Conservation (phyloP, 768 basidiomycete species). For the Phlebiopsis flavidoalba region DNA sequence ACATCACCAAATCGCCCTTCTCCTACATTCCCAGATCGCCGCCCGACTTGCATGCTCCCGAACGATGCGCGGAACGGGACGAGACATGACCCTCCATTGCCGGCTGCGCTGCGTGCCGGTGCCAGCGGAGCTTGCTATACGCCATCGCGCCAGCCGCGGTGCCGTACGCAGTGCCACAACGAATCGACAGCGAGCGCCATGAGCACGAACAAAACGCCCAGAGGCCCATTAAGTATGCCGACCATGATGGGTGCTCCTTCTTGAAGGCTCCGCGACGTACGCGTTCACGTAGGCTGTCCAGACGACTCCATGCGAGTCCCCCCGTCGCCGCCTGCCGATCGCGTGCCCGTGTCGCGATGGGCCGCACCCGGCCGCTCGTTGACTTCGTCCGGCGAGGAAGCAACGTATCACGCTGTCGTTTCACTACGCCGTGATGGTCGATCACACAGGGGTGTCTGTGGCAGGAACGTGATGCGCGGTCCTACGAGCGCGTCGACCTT, state of each 20-base stretch:
- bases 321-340: conserved; percentile 49
- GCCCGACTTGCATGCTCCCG: background rate
- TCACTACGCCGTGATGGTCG: conserved; percentile 72
- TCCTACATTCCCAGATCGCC: conserved; percentile 3
- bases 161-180: conserved; percentile 73
- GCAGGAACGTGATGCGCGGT: conserved; percentile 86
- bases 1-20: background rate
- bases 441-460: conserved; percentile 81
- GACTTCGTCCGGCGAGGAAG: conserved; percentile 66
- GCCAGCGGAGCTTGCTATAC: conserved; percentile 44
- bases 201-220: conserved; percentile 79
- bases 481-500: conserved; percentile 87
- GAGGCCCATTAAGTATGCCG: conserved; percentile 69
- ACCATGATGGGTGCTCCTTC: conserved; percentile 86
- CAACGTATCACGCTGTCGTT: conserved; percentile 69
- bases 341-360: conserved; percentile 86
- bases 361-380: conserved; percentile 70
- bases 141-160: conserved; percentile 39
- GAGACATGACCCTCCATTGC: conserved; percentile 39
- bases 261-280: conserved; percentile 68
- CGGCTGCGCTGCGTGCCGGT: conserved; percentile 45
- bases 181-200: conserved; percentile 68
- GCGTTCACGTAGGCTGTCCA: conserved; percentile 63
- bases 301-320: conserved; percentile 58
- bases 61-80: conserved; percentile 18